Evolutionary conservation across 2,329 filamentous ascomycete species (phyloP).

Genomic region (Pseudogymnoascus destructans): DNA sequence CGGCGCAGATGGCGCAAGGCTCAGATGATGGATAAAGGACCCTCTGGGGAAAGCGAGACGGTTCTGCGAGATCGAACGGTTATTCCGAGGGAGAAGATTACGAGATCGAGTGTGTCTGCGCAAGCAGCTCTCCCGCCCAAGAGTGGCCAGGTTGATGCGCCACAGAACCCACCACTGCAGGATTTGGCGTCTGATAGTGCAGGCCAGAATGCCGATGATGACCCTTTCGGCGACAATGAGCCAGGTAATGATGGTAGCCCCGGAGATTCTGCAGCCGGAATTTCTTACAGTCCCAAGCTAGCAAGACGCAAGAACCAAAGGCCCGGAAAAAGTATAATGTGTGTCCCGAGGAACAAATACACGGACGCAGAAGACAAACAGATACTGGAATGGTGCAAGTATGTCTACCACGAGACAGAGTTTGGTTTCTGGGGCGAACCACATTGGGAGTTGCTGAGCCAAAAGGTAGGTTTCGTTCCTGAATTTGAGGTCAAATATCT

Average conservation of each 20-base stretch:
- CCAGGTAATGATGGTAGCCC: no score
- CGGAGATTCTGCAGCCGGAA: background rate
- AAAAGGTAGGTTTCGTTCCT: background rate
- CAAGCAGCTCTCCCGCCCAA: background rate
- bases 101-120: background rate
- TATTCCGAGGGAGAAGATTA: background rate
- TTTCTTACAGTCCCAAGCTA: background rate
- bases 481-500: background rate
- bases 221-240: background rate
- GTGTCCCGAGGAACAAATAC: background rate
- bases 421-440: background rate
- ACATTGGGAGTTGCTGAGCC: background rate
- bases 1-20: conserved; percentile 9
- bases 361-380: background rate
- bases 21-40: background rate
- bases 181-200: background rate
- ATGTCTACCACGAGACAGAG: background rate
- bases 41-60: conserved; percentile 8
- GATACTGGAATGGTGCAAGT: background rate
- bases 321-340: background rate
- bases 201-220: background rate
- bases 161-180: background rate
- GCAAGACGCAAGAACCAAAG: background rate
- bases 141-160: background rate
- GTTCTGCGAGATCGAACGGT: background rate